These are phyloP conservation scores for Miscanthus lutarioriparius DNA, from an alignment of 176 grass and related monocot genomes.

Conservation along the genomic window DNA sequence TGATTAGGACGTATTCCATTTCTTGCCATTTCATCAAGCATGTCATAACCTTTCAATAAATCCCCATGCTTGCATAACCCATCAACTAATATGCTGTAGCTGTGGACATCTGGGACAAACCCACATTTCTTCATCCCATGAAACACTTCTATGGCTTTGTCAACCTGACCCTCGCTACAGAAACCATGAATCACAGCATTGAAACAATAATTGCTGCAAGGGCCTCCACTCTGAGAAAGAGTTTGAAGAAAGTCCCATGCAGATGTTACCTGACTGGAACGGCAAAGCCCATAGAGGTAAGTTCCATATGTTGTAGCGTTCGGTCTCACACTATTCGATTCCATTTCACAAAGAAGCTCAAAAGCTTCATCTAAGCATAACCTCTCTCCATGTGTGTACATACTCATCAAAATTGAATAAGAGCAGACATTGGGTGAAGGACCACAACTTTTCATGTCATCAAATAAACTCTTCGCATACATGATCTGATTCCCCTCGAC, in stretches of 20 bases:
- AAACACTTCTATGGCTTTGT: constrained; percentile 52
- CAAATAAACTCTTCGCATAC: constrained; percentile 53
- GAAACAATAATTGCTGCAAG: constrained; percentile 56
- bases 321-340: constrained; percentile 41
- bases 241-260: constrained; percentile 60
- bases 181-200: constrained; percentile 78
- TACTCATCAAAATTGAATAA: constrained; percentile 59
- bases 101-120: constrained; percentile 46
- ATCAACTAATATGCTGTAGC: constrained; percentile 65
- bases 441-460: constrained; percentile 64
- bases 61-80: constrained; percentile 54
- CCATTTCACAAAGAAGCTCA: constrained; percentile 64
- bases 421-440: constrained; percentile 63
- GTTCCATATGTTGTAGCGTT: constrained; percentile 59
- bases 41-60: constrained; percentile 34
- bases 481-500: constrained; percentile 45
- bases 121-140: constrained; percentile 46
- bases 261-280: constrained; percentile 31
- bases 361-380: constrained; percentile 54
- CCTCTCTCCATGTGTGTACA: constrained; percentile 53
- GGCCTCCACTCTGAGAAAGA: constrained; percentile 37
- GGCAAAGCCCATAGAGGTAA: constrained; percentile 67
- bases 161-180: constrained; percentile 43
- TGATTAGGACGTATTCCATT: constrained; percentile 56
- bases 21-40: constrained; percentile 62